Evolutionary conservation across 2,329 filamentous ascomycete genomes (phyloP), one percentile per base, ranked within the genome.

Genomic region (Fusarium drepaniforme): DNA sequence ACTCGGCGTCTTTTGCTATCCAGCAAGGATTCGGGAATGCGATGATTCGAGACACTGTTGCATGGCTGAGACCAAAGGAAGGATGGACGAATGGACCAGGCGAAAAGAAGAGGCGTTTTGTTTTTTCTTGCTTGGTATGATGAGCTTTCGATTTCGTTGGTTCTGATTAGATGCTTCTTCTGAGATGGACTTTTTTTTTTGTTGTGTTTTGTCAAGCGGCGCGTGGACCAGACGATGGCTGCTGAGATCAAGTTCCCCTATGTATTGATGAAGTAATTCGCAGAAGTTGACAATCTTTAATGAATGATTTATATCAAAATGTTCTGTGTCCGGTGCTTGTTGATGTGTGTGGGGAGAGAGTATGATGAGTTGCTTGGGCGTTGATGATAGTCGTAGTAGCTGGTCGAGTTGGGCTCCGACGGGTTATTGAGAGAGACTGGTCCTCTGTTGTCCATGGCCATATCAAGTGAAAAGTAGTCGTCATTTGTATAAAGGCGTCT

Each of bases 251-350:
- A 64, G 33, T 75, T 75, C 73, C 72, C 70, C 66, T 75, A 71
- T 75, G 73, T 75, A 75, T 71, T 66, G 64, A 75, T 71, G 73
- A 75, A 72, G 63, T 73, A 75, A 70, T 68, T 72, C 16, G 58
- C 60, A 65, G 51, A 71, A 67, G 72, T 68, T 38, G 53, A 60
- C 63, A 64, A 56, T 37, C 51, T n/a, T 60, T 67, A 60, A 51
- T 57, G 38, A 68, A 74, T 56, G 57, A 67, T 70, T 53, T 30
- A 49, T 49, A 28, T 42, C 40, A 15, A 16, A 25, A 37, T 37
- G 11, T n/a, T 42, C 12, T 23, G 40, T 38, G 51, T 58, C 21
- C n/a, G 56, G 49, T n/a, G 49, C 3, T 53, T 3, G 11, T 53
- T 1, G 5, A n/a, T 53, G 16, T 25, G 21, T 28, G 8, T 4